These are phyloP conservation scores for Calonectria crousiana DNA, from an alignment of 2,329 filamentous ascomycete genomes.

Conservation along the genomic window DNA sequence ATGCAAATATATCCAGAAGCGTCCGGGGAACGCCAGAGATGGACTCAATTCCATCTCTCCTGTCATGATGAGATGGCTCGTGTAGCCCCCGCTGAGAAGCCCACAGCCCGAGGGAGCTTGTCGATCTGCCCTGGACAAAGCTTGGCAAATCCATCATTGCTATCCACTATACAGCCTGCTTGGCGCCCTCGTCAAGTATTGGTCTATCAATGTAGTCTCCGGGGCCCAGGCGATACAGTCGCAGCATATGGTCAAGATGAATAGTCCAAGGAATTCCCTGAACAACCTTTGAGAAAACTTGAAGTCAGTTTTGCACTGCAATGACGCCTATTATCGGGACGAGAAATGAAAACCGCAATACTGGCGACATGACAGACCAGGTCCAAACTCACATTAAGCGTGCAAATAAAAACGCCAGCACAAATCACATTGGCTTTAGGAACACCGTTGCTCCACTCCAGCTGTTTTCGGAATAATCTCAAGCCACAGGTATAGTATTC, in stretches of 20 bases:
- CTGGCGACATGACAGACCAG: not conserved
- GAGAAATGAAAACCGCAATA: not conserved
- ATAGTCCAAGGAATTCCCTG: constrained; percentile 32
- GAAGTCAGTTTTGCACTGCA: not conserved
- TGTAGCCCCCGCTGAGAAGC: constrained; percentile 16
- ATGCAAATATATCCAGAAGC: constrained; percentile 43
- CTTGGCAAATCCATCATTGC: constrained; percentile 38
- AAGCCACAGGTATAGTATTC: not conserved
- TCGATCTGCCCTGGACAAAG: constrained; percentile 32
- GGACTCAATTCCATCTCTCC: constrained; percentile 35
- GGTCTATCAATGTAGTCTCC: not conserved
- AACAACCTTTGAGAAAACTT: constrained; percentile 21
- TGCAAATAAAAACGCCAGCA: not conserved
- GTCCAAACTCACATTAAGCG: not conserved
- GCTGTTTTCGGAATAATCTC: not conserved
- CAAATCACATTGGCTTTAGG: not conserved
- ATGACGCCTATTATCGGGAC: not conserved
- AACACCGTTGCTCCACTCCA: not conserved
- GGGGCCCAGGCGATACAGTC: constrained; percentile 24
- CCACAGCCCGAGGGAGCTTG: constrained; percentile 30
- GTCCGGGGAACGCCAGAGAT: constrained; percentile 43
- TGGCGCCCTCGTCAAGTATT: not conserved
- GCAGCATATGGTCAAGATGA: constrained; percentile 34
- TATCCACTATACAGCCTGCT: constrained; percentile 29
- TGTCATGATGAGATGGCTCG: not conserved